Evolutionary conservation across 768 basidiomycete species (phyloP).

Genomic region (Daedalea quercina): DNA sequence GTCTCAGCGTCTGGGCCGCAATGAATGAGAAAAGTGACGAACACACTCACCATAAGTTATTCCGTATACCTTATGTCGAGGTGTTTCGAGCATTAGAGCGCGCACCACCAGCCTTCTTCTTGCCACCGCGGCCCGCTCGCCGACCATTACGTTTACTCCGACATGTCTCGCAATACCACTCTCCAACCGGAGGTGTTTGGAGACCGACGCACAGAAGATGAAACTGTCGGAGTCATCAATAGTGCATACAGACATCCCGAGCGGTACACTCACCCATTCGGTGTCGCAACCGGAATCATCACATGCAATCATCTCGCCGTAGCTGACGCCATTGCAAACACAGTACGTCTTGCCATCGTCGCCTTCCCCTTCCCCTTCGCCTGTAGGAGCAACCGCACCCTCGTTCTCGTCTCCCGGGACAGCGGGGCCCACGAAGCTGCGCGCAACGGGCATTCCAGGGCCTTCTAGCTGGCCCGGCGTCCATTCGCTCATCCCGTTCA

Average conservation of each 20-base stretch:
- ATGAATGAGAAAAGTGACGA: too few relatives aligned
- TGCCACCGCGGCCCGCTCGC: conserved; percentile 18
- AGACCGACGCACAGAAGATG: conserved; percentile 74
- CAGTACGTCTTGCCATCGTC: conserved; percentile 70
- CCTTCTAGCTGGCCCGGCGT: conserved; percentile 60
- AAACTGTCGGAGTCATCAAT: conserved; percentile 42
- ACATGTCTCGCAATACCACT: conserved; percentile 74
- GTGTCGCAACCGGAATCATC: conserved; percentile 73
- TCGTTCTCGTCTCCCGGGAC: conserved; percentile 27
- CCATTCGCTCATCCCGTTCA: conserved; percentile 17
- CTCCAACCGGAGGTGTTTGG: conserved; percentile 55
- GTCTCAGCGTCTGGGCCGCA: too few relatives aligned
- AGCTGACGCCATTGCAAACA: conserved; percentile 77
- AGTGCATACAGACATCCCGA: conserved; percentile 3
- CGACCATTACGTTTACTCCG: conserved; percentile 43
- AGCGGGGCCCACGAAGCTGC: conserved; percentile 28
- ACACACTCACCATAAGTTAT: neutral
- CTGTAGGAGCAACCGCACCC: conserved; percentile 33
- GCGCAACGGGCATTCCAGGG: conserved; percentile 69
- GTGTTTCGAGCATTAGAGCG: conserved; percentile 16
- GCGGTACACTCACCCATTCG: conserved; percentile 75
- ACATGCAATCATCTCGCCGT: conserved; percentile 94
- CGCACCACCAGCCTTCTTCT: conserved; percentile 19
- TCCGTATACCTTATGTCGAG: conserved; percentile 8
- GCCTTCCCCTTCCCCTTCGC: conserved; percentile 51